A percentile compares a stretch with the other conserved stretches of the same genome.
These are phyloP conservation scores for Ajuga chamaepitys DNA, from an alignment of 257 asterid species.

Conservation along the genomic window DNA sequence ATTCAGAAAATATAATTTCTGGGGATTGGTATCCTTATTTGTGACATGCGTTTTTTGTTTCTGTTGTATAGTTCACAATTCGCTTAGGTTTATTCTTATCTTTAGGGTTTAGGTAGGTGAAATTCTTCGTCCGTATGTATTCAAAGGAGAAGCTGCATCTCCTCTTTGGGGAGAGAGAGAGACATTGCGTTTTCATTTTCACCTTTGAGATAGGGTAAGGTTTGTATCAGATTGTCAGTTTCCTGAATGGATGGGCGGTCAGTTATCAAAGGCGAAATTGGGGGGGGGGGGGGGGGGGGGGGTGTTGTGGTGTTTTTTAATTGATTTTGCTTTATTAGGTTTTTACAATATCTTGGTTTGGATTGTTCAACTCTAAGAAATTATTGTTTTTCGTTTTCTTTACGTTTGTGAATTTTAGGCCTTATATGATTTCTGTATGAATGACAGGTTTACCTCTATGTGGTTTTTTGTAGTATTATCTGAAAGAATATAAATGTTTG, in stretches of 20 bases:
- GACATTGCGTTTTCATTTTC: neutral
- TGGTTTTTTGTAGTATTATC: neutral
- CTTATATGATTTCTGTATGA: too few species aligned
- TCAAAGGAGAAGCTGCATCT: neutral
- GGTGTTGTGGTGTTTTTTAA: neutral
- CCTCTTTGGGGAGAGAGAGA: neutral
- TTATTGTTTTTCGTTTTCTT: too few species aligned
- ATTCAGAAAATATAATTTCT: neutral
- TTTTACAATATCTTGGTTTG: neutral
- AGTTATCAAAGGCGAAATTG: neutral
- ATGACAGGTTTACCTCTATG: neutral
- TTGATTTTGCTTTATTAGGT: neutral
- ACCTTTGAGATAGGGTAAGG: neutral
- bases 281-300: neutral
- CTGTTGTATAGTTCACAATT: neutral
- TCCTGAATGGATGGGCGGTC: slow-evolving; percentile 2
- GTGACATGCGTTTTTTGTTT: slow-evolving; percentile 5
- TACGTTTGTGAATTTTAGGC: too few species aligned
- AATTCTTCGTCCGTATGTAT: neutral
- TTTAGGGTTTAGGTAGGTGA: neutral
- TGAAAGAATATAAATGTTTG: neutral
- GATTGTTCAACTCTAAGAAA: neutral
- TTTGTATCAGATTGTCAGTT: neutral
- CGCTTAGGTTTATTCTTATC: neutral
- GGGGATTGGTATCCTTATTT: neutral